These are phyloP conservation scores for Kickxella alabastrina DNA, from an alignment of 192 early-diverging fungal species.

Conservation along the genomic window DNA sequence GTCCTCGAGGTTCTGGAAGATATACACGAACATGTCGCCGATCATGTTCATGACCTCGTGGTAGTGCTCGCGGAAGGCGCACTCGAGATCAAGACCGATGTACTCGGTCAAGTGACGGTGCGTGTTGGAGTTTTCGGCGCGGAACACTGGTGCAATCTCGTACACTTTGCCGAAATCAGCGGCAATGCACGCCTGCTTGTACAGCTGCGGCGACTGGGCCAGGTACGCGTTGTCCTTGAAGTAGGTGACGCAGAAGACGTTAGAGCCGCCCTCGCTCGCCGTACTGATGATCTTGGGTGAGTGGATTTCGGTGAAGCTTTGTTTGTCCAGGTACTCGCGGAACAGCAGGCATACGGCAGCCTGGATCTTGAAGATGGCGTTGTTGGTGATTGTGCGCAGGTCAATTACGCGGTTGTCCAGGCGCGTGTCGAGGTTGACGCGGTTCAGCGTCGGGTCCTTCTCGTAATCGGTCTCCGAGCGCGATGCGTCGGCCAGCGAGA, in stretches of 20 bases:
- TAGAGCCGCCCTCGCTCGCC: constrained; percentile 94
- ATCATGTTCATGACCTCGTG: constrained; percentile 95
- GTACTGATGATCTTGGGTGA: constrained; percentile 94
- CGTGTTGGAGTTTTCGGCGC: constrained; percentile 97
- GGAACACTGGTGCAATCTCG: constrained; percentile 97
- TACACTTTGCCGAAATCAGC: constrained; percentile 98
- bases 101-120: constrained; percentile 99
- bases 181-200: constrained; percentile 99
- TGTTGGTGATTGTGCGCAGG: constrained; percentile 91
- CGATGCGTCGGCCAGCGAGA: constrained; percentile 87
- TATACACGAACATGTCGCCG: constrained; percentile 86
- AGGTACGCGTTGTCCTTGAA: constrained; percentile 93
- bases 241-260: constrained; percentile 96
- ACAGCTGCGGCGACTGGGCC: constrained; percentile 97
- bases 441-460: constrained; percentile 61
- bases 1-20: constrained; percentile 85
- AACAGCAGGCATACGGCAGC: constrained; percentile 89
- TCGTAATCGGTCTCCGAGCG: constrained; percentile 79
- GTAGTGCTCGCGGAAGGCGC: constrained; percentile 99
- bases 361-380: constrained; percentile 97
- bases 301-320: constrained; percentile 94
- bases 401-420: constrained; percentile 94
- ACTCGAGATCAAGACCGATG: constrained; percentile 97
- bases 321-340: constrained; percentile 83
- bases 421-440: constrained; percentile 85